Evolutionary conservation across 257 asterid species (phyloP).

Genomic region (Solanum neorickii): DNA sequence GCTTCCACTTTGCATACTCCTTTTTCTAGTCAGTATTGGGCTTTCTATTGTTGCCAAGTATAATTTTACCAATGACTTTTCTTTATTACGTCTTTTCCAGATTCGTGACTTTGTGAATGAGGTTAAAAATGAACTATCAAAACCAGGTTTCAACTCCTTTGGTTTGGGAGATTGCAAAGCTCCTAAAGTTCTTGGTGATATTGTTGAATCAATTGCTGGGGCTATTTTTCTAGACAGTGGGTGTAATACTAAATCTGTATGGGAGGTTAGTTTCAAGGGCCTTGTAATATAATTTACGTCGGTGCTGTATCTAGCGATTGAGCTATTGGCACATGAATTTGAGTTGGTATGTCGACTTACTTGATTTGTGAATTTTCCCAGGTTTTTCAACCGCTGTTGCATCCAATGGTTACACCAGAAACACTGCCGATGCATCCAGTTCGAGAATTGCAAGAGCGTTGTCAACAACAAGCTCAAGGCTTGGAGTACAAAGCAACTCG

Average conservation of each 20-base stretch:
- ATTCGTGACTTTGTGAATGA: constrained; percentile 88
- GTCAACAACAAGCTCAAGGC: constrained; percentile 98
- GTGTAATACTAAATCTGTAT: constrained; percentile 66
- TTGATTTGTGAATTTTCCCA: constrained; percentile 5
- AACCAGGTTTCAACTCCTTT: constrained; percentile 88
- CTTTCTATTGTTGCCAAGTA: background rate
- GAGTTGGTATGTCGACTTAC: background rate
- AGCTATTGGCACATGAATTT: background rate
- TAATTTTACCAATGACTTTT: background rate
- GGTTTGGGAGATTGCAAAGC: constrained; percentile 99
- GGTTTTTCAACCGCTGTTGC: constrained; percentile 89
- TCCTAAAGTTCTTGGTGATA: constrained; percentile 98
- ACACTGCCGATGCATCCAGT: constrained; percentile 99
- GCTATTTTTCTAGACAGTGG: constrained; percentile 92
- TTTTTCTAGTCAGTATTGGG: background rate
- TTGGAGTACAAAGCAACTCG: constrained; percentile 86
- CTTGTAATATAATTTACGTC: background rate
- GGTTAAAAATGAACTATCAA: constrained; percentile 55
- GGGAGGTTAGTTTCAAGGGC: constrained; percentile 53
- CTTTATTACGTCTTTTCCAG: constrained; percentile 21
- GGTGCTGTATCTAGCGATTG: background rate
- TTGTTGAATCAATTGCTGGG: constrained; percentile 96
- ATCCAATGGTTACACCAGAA: constrained; percentile 98
- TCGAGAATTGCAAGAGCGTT: constrained; percentile 91
- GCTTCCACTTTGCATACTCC: background rate